A percentile compares a stretch with the other conserved stretches of the same genome.
Conservation (phyloP, 495 filamentous ascomycete species). For the Trypethelium eluteriae region DNA sequence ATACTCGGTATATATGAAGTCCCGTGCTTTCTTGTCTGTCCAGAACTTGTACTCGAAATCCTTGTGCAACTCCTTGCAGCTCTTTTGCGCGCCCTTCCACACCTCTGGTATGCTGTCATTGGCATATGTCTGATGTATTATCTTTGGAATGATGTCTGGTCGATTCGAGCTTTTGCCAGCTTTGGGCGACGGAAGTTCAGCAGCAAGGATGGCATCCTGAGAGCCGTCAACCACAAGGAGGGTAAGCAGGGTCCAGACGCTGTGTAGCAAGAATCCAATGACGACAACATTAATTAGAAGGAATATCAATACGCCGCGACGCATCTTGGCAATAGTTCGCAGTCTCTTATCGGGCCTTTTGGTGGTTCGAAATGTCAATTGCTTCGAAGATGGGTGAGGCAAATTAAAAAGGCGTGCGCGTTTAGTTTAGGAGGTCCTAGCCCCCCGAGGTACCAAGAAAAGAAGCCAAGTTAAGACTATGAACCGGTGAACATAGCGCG, state of each 20-base stretch:
- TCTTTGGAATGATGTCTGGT: slow-evolving; percentile 72
- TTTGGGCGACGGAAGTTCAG: slow-evolving; percentile 35
- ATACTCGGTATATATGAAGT: slow-evolving; percentile 60
- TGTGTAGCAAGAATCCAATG: slow-evolving; percentile 42
- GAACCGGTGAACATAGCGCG: not conserved
- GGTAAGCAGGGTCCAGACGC: slow-evolving; percentile 38
- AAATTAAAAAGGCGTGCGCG: not conserved
- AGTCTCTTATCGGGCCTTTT: not conserved
- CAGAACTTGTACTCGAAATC: slow-evolving; percentile 52
- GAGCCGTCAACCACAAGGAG: slow-evolving; percentile 40
- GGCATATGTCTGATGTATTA: slow-evolving; percentile 82
- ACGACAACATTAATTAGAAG: slow-evolving; percentile 44
- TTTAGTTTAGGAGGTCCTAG: not conserved
- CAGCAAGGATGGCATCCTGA: slow-evolving; percentile 38
- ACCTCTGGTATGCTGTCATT: slow-evolving; percentile 67
- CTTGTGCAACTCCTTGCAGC: slow-evolving; percentile 65
- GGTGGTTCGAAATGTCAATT: not conserved
- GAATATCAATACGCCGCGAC: slow-evolving; percentile 33
- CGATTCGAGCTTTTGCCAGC: slow-evolving; percentile 25
- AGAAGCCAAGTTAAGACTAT: not conserved
- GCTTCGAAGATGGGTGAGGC: not conserved
- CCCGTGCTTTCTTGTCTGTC: slow-evolving; percentile 68
- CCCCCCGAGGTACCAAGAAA: slow-evolving; percentile 4
- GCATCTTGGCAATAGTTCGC: slow-evolving; percentile 26
- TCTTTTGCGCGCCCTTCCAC: slow-evolving; percentile 66